phyloP scores from a whole-genome alignment of 2,329 filamentous ascomycete species.

The Colletotrichum abscissum region DNA sequence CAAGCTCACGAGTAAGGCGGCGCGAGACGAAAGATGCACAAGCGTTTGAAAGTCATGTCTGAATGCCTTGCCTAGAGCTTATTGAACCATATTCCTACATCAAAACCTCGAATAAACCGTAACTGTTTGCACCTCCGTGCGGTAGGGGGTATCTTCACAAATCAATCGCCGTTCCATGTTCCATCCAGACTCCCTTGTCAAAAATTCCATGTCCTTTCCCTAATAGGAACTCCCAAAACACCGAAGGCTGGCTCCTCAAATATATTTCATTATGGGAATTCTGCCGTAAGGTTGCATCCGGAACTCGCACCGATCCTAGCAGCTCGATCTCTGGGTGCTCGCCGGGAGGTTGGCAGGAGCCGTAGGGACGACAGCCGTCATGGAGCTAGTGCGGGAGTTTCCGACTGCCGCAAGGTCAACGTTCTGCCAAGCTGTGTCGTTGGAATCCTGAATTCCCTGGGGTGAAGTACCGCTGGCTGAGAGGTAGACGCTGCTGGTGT shows the following conservation, averaged over 20 bases:
- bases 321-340: neutral
- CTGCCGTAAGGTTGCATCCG: neutral
- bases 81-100: neutral
- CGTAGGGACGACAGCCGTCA: conserved; percentile 6
- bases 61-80: neutral
- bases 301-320: neutral
- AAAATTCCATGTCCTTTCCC: neutral
- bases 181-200: neutral
- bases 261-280: neutral
- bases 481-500: neutral
- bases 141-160: neutral
- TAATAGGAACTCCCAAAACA: neutral
- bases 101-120: neutral
- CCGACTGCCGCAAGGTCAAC: neutral
- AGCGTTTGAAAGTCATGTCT: neutral
- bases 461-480: neutral
- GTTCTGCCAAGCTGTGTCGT: conserved; percentile 5
- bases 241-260: neutral
- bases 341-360: neutral
- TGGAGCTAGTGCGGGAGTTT: conserved; percentile 9
- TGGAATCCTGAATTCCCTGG: neutral
- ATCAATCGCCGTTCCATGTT: neutral
- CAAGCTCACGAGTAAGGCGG: too few relatives aligned
- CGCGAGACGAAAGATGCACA: neutral
- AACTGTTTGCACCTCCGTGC: neutral